phyloP scores from a whole-genome alignment of 768 basidiomycete genomes.

The Sporobolomyces phaffii region DNA sequence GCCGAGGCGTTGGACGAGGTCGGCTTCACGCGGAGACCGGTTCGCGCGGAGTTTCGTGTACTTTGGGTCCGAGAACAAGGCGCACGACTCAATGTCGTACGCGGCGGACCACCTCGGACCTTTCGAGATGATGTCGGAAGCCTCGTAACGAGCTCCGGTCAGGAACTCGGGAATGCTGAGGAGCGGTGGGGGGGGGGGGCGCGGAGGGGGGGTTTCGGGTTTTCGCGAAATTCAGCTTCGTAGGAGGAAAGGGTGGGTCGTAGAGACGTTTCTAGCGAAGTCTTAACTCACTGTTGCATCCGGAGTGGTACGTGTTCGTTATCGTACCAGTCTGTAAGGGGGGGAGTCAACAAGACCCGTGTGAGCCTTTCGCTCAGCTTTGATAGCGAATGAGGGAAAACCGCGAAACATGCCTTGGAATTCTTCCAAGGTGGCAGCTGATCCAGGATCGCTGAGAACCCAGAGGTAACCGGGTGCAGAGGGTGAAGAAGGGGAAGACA shows the following conservation, averaged over 20 bases:
- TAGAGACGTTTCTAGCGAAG: too few relatives aligned
- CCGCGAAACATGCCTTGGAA: conserved; percentile 25
- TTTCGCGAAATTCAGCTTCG: too few relatives aligned
- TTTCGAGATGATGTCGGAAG: conserved; percentile 45
- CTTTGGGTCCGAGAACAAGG: conserved; percentile 45
- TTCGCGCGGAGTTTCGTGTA: conserved; percentile 48
- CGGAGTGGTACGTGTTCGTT: conserved; percentile 56
- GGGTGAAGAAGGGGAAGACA: conserved; percentile 15
- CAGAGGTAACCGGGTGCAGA: conserved; percentile 34
- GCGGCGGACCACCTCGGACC: conserved; percentile 48
- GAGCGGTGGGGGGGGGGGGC: neutral
- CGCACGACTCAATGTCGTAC: conserved; percentile 48
- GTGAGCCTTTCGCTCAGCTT: too few relatives aligned
- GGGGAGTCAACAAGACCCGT: neutral
- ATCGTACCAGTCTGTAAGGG: conserved; percentile 52
- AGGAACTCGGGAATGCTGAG: conserved; percentile 47
- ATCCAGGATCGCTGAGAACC: conserved; percentile 35
- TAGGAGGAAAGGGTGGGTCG: too few relatives aligned
- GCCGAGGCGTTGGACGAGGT: conserved; percentile 44
- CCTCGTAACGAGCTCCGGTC: conserved; percentile 47
- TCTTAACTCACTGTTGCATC: conserved; percentile 42
- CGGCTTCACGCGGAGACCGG: conserved; percentile 48
- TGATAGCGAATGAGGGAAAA: neutral
- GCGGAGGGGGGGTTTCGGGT: neutral
- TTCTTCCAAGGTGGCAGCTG: conserved; percentile 31